Evolutionary conservation across 441 rosid genomes (phyloP).

Genomic region (Eruca vesicaria): DNA sequence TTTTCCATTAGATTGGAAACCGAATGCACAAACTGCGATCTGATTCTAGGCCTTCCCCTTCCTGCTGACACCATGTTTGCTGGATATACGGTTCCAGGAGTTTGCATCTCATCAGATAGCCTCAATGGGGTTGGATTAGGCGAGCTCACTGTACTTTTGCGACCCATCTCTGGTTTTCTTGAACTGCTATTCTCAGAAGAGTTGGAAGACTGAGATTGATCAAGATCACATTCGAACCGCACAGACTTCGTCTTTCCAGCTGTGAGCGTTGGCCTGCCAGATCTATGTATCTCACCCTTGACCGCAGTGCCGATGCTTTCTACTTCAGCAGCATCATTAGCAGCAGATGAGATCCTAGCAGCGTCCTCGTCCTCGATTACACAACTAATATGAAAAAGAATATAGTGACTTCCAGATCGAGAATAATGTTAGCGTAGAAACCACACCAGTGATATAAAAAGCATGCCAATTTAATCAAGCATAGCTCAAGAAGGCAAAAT

Average conservation of each 20-base stretch:
- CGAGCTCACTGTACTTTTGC: slow-evolving; percentile 39
- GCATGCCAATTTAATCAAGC: neutral
- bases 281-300: slow-evolving; percentile 31
- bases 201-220: slow-evolving; percentile 41
- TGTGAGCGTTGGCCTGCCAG: slow-evolving; percentile 23
- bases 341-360: slow-evolving; percentile 38
- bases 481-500: neutral
- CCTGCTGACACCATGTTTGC: slow-evolving; percentile 44
- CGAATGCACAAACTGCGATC: slow-evolving; percentile 74
- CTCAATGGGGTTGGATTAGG: slow-evolving; percentile 83
- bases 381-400: slow-evolving; percentile 44
- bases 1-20: slow-evolving; percentile 51
- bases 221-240: slow-evolving; percentile 65
- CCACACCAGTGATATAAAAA: no score
- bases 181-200: slow-evolving; percentile 47
- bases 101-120: slow-evolving; percentile 90
- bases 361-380: slow-evolving; percentile 41
- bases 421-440: neutral
- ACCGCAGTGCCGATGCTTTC: slow-evolving; percentile 32
- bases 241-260: slow-evolving; percentile 64
- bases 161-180: slow-evolving; percentile 38
- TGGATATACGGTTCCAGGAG: slow-evolving; percentile 91
- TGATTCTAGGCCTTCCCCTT: slow-evolving; percentile 54
- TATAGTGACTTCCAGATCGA: slow-evolving; percentile 1
- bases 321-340: slow-evolving; percentile 41